Conservation (phyloP, 2,329 filamentous ascomycete genomes). For the Aspergillus flavus region DNA sequence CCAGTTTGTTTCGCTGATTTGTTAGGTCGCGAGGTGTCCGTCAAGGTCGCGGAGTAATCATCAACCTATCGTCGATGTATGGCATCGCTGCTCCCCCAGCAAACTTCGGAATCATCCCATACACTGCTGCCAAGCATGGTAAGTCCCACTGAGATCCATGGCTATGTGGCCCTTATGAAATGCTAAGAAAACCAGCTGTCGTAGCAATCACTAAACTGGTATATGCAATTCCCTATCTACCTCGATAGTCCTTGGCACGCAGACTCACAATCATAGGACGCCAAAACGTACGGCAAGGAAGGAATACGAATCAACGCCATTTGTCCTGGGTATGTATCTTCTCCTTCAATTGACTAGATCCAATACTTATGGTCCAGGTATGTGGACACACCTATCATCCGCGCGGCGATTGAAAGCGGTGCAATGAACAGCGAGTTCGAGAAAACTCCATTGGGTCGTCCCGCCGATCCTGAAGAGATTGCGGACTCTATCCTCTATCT, state of each 20-base stretch:
- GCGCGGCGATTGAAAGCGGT: constrained; percentile 15
- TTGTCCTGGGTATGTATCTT: constrained; percentile 51
- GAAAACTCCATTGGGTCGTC: constrained; percentile 52
- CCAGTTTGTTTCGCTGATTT: too few species aligned
- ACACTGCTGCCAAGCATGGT: constrained; percentile 31
- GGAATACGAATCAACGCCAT: constrained; percentile 63
- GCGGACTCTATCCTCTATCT: constrained; percentile 54
- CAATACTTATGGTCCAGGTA: constrained; percentile 16
- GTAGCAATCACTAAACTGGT: constrained; percentile 29
- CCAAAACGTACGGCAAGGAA: constrained; percentile 52
- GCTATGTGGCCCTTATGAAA: not conserved
- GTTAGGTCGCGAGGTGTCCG: constrained; percentile 19
- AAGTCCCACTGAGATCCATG: not conserved
- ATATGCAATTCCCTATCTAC: not conserved
- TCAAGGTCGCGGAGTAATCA: constrained; percentile 27
- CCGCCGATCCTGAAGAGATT: constrained; percentile 56
- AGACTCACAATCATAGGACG: constrained; percentile 30
- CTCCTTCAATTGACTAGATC: not conserved
- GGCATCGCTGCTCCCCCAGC: constrained; percentile 22
- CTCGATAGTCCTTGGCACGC: not conserved
- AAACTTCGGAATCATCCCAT: constrained; percentile 19
- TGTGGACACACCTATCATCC: constrained; percentile 29
- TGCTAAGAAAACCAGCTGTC: constrained; percentile 20
- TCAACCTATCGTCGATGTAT: constrained; percentile 30
- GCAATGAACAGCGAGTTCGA: constrained; percentile 40